Evolutionary conservation across 768 basidiomycete species (phyloP), one percentile per base, ranked within the genome.

Genomic region (Boletus rubroflammeus): DNA sequence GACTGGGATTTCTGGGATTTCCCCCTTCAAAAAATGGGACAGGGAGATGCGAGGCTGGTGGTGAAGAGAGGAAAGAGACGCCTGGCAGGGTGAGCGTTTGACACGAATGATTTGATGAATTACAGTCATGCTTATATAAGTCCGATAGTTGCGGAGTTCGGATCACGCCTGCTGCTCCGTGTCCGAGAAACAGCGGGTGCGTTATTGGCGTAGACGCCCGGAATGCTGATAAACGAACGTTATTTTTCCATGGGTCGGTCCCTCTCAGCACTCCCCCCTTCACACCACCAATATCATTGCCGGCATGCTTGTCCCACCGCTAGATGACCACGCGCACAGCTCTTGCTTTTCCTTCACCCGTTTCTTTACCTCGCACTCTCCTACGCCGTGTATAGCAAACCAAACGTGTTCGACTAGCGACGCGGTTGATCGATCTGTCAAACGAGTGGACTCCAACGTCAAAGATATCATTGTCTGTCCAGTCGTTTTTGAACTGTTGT

Each of bases 161-260:
- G 69, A 67, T 69, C 69, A 58, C 65, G 58, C 58, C 35, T 51
- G 48, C 47, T 45, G 32, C 49, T 54, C 55, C 51, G 53, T 35
- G 49, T 53, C 61, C 56, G 58, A 59, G 56, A 59, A 47, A 52
- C 46, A 53, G 25, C 52, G 47, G 31, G 39, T 49, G 47, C 21
- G 56, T 42, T 31, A 47, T 50, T 55, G 51, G 43, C 58, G 36
- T 55, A 63, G 49, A 56, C 63, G 54, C 58, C 57, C 57, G 35
- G 54, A 63, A 63, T 49, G 55, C 45, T 69, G 67, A 70, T 70
- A 70, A 70, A 72, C 69, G 45, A 70, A 71, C 67, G 39, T 58
- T 45, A 51, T 44, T 65, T 60, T 61, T 65, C 47, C 62, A 60
- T 57, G 57, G 26, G 51, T 45, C 50, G 21, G 38, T 31, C 51